Base-by-base conservation (phyloP, 371 early-diverging fungal genomes). In the Dinochytrium kinnereticum region DNA sequence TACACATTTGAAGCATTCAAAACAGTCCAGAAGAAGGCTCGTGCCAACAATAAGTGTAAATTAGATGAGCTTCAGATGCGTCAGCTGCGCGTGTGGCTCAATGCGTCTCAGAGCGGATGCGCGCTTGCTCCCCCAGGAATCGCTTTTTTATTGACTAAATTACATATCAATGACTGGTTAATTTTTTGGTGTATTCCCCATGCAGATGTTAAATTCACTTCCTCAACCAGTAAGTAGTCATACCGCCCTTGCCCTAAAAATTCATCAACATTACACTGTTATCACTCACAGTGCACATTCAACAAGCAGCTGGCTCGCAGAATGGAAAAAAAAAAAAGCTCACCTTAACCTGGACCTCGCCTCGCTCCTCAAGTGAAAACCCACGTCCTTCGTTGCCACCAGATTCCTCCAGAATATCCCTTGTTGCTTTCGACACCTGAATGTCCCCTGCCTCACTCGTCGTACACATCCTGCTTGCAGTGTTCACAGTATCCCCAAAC, bases 401-500 rank as follows among this genome's bases (percentile, higher is more conserved):
- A n/a, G n/a, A n/a, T n/a, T n/a, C n/a, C n/a, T n/a, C n/a, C 1
- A 76, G 70, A 28, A 74, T 71, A 39, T 39, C 51, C 57, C 38
- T 19, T 1, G 79, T 79, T 21, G 64, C 30, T 26, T 53, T 36
- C 5, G 76, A 79, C 7, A 79, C 69, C 39, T 70, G 70, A 37
- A 73, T 73, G 21, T 38, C 30, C 31, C 37, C 26, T 1, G 74
- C 44, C 15, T 57, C 36, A 15, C 71, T 59, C 3, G 73, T 77
- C 0, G 74, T 70, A 59, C 77, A 77, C 85, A 86, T 86, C 5
- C 81, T 69, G 24, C 79, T 77, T 0, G 86, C 79, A 36, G 76
- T 76, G 59, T 81, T 85, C 39, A 83, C 84, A 15, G 85, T 86
- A 53, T 86, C 84, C 15, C 84, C 84, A 69, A 85, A 84, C 36